Evolutionary conservation across 2,329 filamentous ascomycete species (phyloP), one percentile per base, ranked within the genome.

Genomic region (Meredithiella fracta): DNA sequence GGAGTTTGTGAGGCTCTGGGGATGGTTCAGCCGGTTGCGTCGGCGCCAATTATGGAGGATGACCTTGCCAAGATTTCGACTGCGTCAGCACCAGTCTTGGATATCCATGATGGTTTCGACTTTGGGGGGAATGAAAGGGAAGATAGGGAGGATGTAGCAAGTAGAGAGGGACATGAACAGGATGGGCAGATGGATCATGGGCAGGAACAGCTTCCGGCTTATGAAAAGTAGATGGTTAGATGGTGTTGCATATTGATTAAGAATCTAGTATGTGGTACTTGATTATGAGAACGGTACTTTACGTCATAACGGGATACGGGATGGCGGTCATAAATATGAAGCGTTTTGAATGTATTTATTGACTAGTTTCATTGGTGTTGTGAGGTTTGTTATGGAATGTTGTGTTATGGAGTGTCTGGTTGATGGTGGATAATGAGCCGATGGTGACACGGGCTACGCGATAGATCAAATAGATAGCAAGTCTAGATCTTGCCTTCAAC

Each of bases 31-130:
- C 53, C 59, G 5, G 60, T 60, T 9, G 83, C 83, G 3, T 75
- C 75, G 2, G 72, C 75, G 9, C 75, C 79, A 47, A 75, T 76
- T 0, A 72, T 75, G 3, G 77, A 40, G 15, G n/a, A n/a, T n/a
- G n/a, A n/a, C n/a, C n/a, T n/a, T n/a, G n/a, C n/a, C n/a, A n/a
- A n/a, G n/a, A n/a, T n/a, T n/a, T n/a, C n/a, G n/a, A n/a, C n/a
- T n/a, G 60, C 66, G 2, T 66, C 65, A 3, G 64, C 61, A 17
- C 61, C 60, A 6, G 64, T 64, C 2, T 61, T 66, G 38, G 65
- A 65, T 51, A 56, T 64, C 58, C 50, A 59, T 4, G 53, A 51
- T 1, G 65, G 61, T 37, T 54, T 61, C 44, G 53, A 54, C 25
- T 64, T 65, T n/a, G 62, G 29, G 29, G 29, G 60, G 8, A 70